A percentile compares a stretch with the other conserved stretches of the same genome.
phyloP scores from a whole-genome alignment of 495 filamentous ascomycete species.

The Staphylotrichum longicolle region DNA sequence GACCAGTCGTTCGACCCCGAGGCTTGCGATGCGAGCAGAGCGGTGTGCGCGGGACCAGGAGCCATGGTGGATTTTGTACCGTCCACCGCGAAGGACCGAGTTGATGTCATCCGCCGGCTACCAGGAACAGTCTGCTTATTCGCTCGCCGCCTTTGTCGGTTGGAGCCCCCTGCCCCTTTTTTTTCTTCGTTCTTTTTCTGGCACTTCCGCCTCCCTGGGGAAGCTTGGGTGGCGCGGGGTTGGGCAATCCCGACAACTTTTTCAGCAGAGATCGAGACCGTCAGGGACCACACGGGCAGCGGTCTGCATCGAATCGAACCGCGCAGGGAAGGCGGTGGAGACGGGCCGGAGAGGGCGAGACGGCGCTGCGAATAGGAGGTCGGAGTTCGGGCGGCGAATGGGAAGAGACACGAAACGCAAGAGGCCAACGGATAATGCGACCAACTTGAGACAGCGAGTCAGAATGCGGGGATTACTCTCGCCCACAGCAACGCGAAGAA shows the following conservation, averaged over 20 bases:
- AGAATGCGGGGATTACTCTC: background rate
- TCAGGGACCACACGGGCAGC: background rate
- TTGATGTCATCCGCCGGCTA: background rate
- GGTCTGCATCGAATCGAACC: slow-evolving; percentile 15
- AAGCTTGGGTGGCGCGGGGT: slow-evolving; percentile 9
- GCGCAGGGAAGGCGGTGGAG: slow-evolving; percentile 9
- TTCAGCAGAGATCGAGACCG: slow-evolving; percentile 5
- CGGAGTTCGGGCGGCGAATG: slow-evolving; percentile 12
- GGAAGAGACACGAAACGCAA: slow-evolving; percentile 4
- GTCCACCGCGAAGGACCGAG: background rate
- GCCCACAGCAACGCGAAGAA: background rate
- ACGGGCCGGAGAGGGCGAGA: background rate
- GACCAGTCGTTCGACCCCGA: background rate
- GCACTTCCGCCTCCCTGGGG: background rate
- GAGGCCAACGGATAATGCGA: background rate
- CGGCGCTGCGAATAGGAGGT: background rate
- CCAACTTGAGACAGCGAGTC: background rate
- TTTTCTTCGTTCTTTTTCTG: background rate
- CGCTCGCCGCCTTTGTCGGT: background rate
- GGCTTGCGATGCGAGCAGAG: slow-evolving; percentile 10
- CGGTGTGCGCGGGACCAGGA: slow-evolving; percentile 1
- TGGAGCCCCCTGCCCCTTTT: slow-evolving; percentile 10
- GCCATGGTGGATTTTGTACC: slow-evolving; percentile 14
- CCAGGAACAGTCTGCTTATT: background rate
- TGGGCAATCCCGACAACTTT: slow-evolving; percentile 12